phyloP scores from a whole-genome alignment of 805 yeast species.

The Starmerella bacillaris region DNA sequence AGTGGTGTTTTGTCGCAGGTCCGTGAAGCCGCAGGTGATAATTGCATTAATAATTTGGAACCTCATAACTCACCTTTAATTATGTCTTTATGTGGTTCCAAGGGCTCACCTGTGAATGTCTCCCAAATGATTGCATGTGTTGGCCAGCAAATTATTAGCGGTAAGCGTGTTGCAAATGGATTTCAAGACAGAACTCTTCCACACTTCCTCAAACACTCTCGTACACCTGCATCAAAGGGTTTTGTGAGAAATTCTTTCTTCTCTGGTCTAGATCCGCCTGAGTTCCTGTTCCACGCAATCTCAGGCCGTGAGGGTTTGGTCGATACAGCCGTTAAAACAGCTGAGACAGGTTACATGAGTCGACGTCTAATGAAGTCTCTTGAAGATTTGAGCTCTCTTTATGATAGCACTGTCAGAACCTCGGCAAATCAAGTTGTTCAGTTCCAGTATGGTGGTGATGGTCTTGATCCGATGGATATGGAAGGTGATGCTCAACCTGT shows the following conservation, averaged over 20 bases:
- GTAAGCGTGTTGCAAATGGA: conserved; percentile 99
- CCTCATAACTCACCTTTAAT: conserved; percentile 86
- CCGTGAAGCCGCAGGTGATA: conserved; percentile 97
- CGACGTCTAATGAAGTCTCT: conserved; percentile 94
- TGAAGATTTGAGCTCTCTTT: conserved; percentile 85
- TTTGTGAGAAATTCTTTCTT: conserved; percentile 91
- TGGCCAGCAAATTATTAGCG: conserved; percentile 96
- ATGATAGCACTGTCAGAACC: conserved; percentile 87
- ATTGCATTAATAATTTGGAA: conserved; percentile 81
- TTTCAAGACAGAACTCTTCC: conserved; percentile 97
- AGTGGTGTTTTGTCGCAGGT: conserved; percentile 92
- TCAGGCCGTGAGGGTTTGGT: conserved; percentile 99
- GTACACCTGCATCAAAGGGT: conserved; percentile 95
- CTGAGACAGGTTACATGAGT: conserved; percentile 97
- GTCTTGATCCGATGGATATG: conserved; percentile 95
- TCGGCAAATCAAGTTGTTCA: conserved; percentile 94
- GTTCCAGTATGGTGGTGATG: conserved; percentile 96
- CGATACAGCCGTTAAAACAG: conserved; percentile 98
- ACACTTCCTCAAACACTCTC: conserved; percentile 87
- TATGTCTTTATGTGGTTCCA: conserved; percentile 99
- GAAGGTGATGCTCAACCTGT: conserved; percentile 98
- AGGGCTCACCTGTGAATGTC: conserved; percentile 93
- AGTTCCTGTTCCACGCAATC: conserved; percentile 93
- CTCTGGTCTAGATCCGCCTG: conserved; percentile 90
- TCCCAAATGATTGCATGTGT: conserved; percentile 98